Base-by-base conservation (phyloP, 177 flowering plant genomes). In the Vitis hybrid region DNA sequence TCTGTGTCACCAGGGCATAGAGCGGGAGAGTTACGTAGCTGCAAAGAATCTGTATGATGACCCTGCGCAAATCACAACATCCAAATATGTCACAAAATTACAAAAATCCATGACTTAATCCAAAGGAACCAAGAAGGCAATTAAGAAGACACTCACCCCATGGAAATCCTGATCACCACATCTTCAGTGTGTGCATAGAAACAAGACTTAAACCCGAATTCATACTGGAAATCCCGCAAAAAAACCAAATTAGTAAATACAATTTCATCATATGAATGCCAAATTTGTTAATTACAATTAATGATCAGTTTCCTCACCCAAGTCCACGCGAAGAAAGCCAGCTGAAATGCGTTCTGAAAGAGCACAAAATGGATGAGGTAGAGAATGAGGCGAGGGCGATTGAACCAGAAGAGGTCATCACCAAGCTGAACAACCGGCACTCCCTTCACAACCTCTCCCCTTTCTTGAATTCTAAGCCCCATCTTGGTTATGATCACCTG, bases 21-120 rank as follows among this genome's bases (percentile, higher is more conserved):
- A 93, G 89, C 26, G 98, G 98, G 51, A 93, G 90, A 48, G 98
- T 93, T 11, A 91, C 91, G 26, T 93, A 93, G 77, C 98, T 89
- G 82, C 98, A 93, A 0, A 91, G 79, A 15, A 91, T 67, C 69
- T 93, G 96, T 7, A 87, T 77, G 68, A 90, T 64, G 54, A 87
- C 69, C 87, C 97, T 92, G 87, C 17, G 30, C n/a, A 52, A 67
- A 5, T 6, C 5, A 34, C 45, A 34, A 34, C 45, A 34, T 34
- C 7, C 45, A 34, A 34, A 34, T 34, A 34, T 34, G 45, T 34
- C 7, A 34, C 26, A 23, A 23, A 23, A 23, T 2, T 23, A 2
- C 0, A 23, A 23, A 23, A 23, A 23, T 2, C 26, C 26, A 23
- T 23, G 26, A 23, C 45, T 2, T 34, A 34, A 34, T 34, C 45